Conservation (phyloP, 2,329 filamentous ascomycete species). For the Aspergillus ochraceus region DNA sequence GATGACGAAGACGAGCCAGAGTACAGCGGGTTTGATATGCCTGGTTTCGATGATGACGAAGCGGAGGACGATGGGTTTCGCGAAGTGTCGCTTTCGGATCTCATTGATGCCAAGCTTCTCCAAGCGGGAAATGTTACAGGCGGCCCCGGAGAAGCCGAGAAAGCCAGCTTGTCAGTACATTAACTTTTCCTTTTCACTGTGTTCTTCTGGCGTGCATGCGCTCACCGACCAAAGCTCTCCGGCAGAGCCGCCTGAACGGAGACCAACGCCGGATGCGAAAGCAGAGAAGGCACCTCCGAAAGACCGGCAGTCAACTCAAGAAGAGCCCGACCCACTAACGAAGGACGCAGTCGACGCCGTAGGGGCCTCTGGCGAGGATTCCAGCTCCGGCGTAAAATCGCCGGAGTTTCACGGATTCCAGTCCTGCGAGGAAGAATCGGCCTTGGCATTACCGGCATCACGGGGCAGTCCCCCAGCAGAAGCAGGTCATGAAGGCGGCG, state of each 20-base stretch:
- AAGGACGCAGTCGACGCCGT: background rate
- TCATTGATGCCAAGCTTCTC: conserved; percentile 69
- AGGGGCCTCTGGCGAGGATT: background rate
- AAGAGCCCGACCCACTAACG: background rate
- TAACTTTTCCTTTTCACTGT: conserved; percentile 28
- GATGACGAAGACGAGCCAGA: conserved; percentile 64
- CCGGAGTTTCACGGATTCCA: conserved; percentile 23
- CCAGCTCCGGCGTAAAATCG: conserved; percentile 17
- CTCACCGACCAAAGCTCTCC: conserved; percentile 33
- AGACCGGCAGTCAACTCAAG: conserved; percentile 1
- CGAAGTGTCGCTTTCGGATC: conserved; percentile 60
- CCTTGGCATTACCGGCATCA: background rate
- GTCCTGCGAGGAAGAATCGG: conserved; percentile 1
- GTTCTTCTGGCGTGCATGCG: conserved; percentile 20
- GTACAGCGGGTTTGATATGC: conserved; percentile 77
- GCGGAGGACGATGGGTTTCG: conserved; percentile 61
- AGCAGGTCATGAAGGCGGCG: background rate
- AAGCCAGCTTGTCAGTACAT: conserved; percentile 42
- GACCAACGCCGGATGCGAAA: conserved; percentile 11
- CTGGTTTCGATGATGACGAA: conserved; percentile 58
- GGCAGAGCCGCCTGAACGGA: conserved; percentile 26
- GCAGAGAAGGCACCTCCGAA: conserved; percentile 3
- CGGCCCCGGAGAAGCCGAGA: conserved; percentile 26
- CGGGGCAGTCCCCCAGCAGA: background rate
- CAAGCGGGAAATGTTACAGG: conserved; percentile 40